Evolutionary conservation across 768 basidiomycete genomes (phyloP), one percentile per base, ranked within the genome.

Genomic region (Boletellus ananiceps): DNA sequence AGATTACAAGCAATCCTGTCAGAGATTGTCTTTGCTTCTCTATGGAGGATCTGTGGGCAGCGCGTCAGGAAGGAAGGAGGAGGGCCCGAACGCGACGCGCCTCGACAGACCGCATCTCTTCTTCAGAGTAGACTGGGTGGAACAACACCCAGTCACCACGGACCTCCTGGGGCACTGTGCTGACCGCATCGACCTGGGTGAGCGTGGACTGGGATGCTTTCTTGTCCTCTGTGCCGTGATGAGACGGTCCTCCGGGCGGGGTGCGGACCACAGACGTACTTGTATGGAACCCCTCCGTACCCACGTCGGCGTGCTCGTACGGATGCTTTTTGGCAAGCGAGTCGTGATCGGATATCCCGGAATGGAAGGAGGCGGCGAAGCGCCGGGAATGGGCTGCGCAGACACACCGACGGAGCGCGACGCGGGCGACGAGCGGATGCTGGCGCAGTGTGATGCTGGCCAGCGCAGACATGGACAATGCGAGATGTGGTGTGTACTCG

Each of bases 131-230:
- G 2, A 95, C 93, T 0, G 94, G 94, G 62, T 95, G 91, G 63
- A 93, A 91, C 2, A 96, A 71, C 11, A 95, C 91, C 91, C 93
- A 96, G 58, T 89, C 88, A 2, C 88, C 88, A 35, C 73, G 76
- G 43, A 82, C 65, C 62, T 74, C 76, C 3, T 74, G 70, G 2
- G 81, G 81, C 13, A 81, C 69, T 5, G 81, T 80, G 63, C 74
- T 78, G 48, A 75, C 73, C 1, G 76, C 77, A 60, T 71, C 75
- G 23, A 65, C 66, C 50, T 56, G 52, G 33, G 46, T 40, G 16
- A 64, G 46, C 15, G 44, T 49, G 3, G 54, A 52, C 39, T 62
- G 57, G 8, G 51, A 25, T 18, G 50, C 12, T n/a, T 52, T 51
- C 9, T 52, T 56, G 47, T 70, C 64, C 55, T 65, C 69, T 66